These are phyloP conservation scores for Elsinoe batatas DNA, from an alignment of 2,329 filamentous ascomycete genomes.

Conservation along the genomic window DNA sequence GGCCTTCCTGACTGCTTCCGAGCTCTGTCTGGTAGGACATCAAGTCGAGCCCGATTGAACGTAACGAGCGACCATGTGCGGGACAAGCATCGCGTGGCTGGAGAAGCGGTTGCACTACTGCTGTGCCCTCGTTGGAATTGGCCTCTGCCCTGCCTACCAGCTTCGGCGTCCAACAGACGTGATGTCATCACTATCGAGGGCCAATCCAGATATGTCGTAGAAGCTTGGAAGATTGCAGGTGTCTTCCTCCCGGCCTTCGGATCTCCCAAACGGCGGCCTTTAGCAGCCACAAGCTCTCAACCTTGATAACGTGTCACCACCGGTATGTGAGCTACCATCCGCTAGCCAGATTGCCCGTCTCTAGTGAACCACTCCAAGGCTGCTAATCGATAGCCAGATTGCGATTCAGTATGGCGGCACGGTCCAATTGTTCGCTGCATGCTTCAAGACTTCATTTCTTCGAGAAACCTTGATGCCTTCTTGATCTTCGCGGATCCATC, in stretches of 20 bases:
- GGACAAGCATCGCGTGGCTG: constrained; percentile 9
- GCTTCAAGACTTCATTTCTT: not conserved
- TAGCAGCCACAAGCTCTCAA: not conserved
- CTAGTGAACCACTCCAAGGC: not conserved
- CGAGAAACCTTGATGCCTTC: not conserved
- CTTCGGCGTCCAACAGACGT: not conserved
- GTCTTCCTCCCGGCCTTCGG: not conserved
- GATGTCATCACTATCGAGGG: not conserved
- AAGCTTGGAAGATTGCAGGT: constrained; percentile 4
- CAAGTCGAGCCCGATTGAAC: constrained; percentile 10
- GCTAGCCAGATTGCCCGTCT: constrained; percentile 6
- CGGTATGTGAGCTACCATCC: constrained; percentile 4
- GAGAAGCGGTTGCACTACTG: constrained; percentile 8
- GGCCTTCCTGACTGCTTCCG: not conserved
- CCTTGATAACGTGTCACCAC: constrained; percentile 8
- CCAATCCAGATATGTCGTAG: not conserved
- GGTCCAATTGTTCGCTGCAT: constrained; percentile 7
- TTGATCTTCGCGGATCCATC: not conserved
- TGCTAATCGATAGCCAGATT: not conserved
- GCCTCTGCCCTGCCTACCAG: not conserved
- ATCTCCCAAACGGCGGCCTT: not conserved
- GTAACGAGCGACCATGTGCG: constrained; percentile 6
- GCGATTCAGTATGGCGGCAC: not conserved
- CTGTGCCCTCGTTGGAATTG: constrained; percentile 6
- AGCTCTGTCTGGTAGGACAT: not conserved